Evolutionary conservation across 2,329 filamentous ascomycete species (phyloP), one percentile per base, ranked within the genome.

Genomic region (Aspergillus sojae): DNA sequence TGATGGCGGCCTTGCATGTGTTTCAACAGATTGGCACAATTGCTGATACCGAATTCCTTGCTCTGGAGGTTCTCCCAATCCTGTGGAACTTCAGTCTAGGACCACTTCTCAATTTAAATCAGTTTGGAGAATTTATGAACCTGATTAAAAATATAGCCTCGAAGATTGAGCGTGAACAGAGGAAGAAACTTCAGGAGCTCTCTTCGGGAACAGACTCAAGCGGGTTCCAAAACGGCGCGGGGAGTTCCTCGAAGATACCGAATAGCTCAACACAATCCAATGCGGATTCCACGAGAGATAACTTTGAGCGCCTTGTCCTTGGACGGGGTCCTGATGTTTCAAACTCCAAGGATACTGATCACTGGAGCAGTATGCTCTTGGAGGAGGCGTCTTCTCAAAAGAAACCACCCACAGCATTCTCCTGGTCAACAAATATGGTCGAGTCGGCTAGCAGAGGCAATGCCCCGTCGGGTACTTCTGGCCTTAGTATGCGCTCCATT

Each of bases 41-140:
- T 23, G 94, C 91, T 5, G 95, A 98, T 74, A 87, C 90, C 2
- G 95, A 97, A 52, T 98, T 97, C 74, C 87, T 97, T 26, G 95
- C 95, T 14, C 89, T 95, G 81, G 94, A 98, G 61, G 88, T 97
- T 19, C 81, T 99, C 12, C 95, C 95, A 0, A 87, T 96, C 11
- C 82, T 99, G 1, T 99, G 95, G 95, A 87, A 81, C 68, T 97
- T 98, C 87, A 93, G 90, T 72, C 83, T 99, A 4, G 95, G 95
- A 0, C 95, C 95, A 0, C 81, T 99, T 34, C 86, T 99, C 5
- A 90, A 97, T 71, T 83, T 98, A 9, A 85, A 90, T 64, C 94
- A 94, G 75, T 99, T 99, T 74, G 91, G 93, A 74, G 83, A 86
- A 0, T 98, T 96, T 76, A 97, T 98, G 93, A 83, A 88, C 5